Evolutionary conservation across 2,329 filamentous ascomycete species (phyloP), one percentile per base, ranked within the genome.

Genomic region (Penicillium paneum): DNA sequence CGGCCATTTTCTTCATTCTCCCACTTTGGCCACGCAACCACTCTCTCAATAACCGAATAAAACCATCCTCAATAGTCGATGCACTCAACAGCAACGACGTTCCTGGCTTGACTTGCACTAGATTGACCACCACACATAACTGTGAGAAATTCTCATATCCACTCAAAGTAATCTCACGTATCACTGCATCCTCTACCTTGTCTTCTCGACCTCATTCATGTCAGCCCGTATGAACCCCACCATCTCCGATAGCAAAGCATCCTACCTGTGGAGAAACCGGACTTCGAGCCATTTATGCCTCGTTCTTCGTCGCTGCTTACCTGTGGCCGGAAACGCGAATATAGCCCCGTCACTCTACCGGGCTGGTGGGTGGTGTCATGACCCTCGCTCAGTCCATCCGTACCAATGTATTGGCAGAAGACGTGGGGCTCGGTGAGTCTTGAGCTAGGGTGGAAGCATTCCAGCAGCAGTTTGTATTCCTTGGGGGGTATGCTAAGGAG

Each of bases 381-480:
- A 53, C 76, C 61, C 40, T 69, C 69, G 49, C 77, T 75, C n/a
- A 90, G 73, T 3, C 81, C 81, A 60, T 85, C 78, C 1, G 86
- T 90, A 29, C 82, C 83, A 11, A 86, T 76, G 58, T 87, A 87
- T 41, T 83, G 78, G 71, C 89, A 92, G 67, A 82, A 81, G 12
- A 91, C 79, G 51, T 85, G 85, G 0, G 89, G 87, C 19, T 88
- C 86, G 5, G 81, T 85, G 46, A 88, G 77, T 70, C 86, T 87
- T 24, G 81, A 84, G 58, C 79, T 83, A 0, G 89, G 90, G 59
- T 88, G 89, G 66, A 88, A 92, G 69, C 88, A 90, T 74, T 93
- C 89, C 39, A 95, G 82, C 35, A 92, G 83, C 36, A 94, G 74
- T 50, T 85, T 82, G 65, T 90, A 83, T 35, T 84, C 81, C 35